Percentiles rank a stretch among this genome's conserved stretches.
These are phyloP conservation scores for Rhodomyrtus tomentosa DNA, from an alignment of 345 rosid genomes.

Conservation along the genomic window DNA sequence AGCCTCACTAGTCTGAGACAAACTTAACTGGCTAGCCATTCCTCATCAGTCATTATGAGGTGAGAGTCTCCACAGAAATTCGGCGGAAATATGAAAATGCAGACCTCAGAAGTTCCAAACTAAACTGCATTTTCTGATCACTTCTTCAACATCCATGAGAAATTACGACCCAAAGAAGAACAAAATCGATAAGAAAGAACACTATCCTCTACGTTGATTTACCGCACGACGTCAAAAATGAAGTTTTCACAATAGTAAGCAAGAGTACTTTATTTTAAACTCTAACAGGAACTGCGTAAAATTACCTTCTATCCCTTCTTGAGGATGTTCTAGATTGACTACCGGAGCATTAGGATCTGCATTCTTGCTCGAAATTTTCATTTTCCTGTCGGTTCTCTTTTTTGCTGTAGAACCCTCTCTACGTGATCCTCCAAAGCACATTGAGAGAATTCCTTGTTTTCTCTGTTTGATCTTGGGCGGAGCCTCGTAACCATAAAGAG, in stretches of 20 bases:
- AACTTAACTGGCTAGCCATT: background rate
- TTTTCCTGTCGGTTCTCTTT: background rate
- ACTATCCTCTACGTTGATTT: background rate
- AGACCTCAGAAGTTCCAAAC: background rate
- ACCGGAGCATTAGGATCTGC: background rate
- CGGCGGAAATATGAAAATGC: background rate
- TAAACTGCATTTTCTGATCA: background rate
- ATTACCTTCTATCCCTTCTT: background rate
- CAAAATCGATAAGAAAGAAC: background rate
- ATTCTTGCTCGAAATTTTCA: background rate
- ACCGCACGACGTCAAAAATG: background rate
- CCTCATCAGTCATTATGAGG: background rate
- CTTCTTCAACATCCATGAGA: background rate
- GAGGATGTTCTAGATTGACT: background rate
- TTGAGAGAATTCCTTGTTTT: background rate
- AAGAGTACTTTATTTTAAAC: background rate
- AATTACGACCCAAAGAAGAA: background rate
- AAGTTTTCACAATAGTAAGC: background rate
- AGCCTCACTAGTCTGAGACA: background rate
- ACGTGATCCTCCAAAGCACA: background rate
- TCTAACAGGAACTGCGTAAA: background rate
- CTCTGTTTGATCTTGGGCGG: conserved; percentile 1
- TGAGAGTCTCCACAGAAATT: background rate
- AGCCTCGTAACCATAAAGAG: conserved; percentile 9
- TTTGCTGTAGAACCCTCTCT: background rate